Conservation (phyloP, 768 basidiomycete species). For the Amanita molliuscula region DNA sequence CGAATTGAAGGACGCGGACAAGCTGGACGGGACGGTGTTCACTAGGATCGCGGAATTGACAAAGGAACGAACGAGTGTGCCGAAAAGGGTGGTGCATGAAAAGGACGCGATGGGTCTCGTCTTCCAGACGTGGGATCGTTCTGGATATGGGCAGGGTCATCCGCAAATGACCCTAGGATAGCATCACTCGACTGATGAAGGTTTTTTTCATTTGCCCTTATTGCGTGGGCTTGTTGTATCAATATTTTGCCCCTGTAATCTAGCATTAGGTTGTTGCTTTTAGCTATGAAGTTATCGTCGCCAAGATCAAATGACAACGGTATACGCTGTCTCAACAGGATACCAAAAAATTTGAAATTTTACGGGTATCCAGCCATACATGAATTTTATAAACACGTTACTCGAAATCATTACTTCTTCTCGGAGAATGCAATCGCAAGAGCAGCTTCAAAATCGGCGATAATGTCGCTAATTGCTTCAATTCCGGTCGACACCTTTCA, state of each 20-base stretch:
- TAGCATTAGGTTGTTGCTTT: too few relatives aligned
- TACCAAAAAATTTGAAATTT: too few relatives aligned
- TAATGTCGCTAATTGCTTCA: constrained; percentile 31
- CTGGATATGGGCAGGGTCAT: constrained; percentile 13
- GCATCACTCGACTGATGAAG: too few relatives aligned
- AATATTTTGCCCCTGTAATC: too few relatives aligned
- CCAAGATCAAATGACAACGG: too few relatives aligned
- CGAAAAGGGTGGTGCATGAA: constrained; percentile 10
- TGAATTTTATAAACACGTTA: not conserved
- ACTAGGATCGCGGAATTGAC: constrained; percentile 41
- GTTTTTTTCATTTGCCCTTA: too few relatives aligned
- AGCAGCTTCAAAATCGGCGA: constrained; percentile 30
- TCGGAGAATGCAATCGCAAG: constrained; percentile 17
- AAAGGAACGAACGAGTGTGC: constrained; percentile 23
- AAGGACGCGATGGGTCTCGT: constrained; percentile 11
- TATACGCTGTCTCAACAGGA: too few relatives aligned
- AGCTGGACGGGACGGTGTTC: constrained; percentile 50
- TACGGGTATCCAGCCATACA: too few relatives aligned
- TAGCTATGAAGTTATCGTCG: too few relatives aligned
- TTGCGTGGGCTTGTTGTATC: too few relatives aligned
- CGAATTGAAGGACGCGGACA: constrained; percentile 32
- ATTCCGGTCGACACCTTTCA: constrained; percentile 25
- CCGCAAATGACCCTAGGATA: not conserved
- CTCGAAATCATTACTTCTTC: not conserved
- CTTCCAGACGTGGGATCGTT: constrained; percentile 14